Evolutionary conservation across 2,329 filamentous ascomycete species (phyloP).

Genomic region (Sporothrix phasma): DNA sequence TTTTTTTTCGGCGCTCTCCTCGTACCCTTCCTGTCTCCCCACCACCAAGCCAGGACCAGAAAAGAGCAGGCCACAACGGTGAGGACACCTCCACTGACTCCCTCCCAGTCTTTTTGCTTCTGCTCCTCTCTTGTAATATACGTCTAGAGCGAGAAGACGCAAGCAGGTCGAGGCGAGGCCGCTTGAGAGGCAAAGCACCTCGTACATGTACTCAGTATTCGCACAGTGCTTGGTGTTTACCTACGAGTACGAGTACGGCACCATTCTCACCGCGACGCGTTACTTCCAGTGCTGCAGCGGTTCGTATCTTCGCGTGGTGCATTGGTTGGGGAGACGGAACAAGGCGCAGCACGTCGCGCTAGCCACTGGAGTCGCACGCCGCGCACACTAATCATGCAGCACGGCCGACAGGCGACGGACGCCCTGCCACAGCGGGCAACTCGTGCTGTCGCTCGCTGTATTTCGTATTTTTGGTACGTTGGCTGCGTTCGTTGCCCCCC

Average conservation of each 20-base stretch:
- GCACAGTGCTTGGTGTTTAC: no score
- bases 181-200: no score
- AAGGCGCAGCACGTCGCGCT: slow-evolving; percentile 27
- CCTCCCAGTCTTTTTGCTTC: slow-evolving; percentile 1
- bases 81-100: neutral
- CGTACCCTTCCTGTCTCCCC: neutral
- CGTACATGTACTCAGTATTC: no score
- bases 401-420: slow-evolving; percentile 13
- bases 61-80: neutral
- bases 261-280: no score
- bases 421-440: neutral
- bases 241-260: no score
- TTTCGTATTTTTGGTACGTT: neutral
- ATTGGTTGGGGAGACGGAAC: slow-evolving; percentile 11
- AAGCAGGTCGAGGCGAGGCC: slow-evolving; percentile 28
- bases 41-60: neutral
- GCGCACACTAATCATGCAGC: slow-evolving; percentile 21
- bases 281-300: neutral
- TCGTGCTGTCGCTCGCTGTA: neutral
- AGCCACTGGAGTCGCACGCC: neutral
- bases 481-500: slow-evolving; percentile 1
- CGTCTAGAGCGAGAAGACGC: slow-evolving; percentile 23
- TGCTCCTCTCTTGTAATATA: slow-evolving; percentile 6
- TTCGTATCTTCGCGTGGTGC: slow-evolving; percentile 11
- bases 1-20: neutral